These are phyloP conservation scores for Hirsutella rhossiliensis DNA, from an alignment of 2,329 filamentous ascomycete species.

Conservation along the genomic window DNA sequence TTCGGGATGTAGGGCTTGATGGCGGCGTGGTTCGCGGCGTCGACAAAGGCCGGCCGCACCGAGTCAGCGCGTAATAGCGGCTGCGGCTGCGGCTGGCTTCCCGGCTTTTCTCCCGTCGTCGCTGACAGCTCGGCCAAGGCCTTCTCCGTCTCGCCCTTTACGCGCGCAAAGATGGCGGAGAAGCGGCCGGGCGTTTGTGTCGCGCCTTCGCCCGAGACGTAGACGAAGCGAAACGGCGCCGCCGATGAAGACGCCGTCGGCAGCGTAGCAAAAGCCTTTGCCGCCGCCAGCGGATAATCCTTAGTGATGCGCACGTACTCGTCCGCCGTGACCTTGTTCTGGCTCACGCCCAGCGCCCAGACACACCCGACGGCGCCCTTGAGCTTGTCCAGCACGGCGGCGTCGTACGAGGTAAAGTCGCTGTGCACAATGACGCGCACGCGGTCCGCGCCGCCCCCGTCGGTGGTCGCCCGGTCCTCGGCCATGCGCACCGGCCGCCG, in stretches of 20 bases:
- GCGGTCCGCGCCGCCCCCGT: conserved; percentile 32
- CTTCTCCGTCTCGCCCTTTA: conserved; percentile 57
- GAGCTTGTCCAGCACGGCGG: conserved; percentile 44
- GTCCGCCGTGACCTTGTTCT: conserved; percentile 46
- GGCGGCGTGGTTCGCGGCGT: conserved; percentile 28
- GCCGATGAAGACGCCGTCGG: conserved; percentile 21
- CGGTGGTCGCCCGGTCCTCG: conserved; percentile 29
- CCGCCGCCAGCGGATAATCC: conserved; percentile 52
- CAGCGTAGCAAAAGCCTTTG: conserved; percentile 42
- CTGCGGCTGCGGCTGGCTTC: too few species aligned
- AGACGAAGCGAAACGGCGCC: conserved; percentile 55
- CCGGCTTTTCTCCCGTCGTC: conserved; percentile 22
- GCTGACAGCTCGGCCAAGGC: conserved; percentile 46
- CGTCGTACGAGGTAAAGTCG: conserved; percentile 51
- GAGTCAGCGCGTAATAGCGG: conserved; percentile 38
- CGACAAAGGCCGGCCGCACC: conserved; percentile 48
- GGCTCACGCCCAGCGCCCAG: conserved; percentile 60
- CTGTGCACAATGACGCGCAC: conserved; percentile 55
- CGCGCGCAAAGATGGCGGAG: conserved; percentile 44
- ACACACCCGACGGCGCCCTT: conserved; percentile 55
- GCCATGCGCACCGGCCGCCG: conserved; percentile 53
- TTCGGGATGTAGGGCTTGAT: conserved; percentile 30
- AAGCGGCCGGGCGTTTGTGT: conserved; percentile 43
- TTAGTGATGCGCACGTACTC: conserved; percentile 59
- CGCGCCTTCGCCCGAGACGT: conserved; percentile 53